Evolutionary conservation across 192 early-diverging fungal genomes (phyloP), one percentile per base, ranked within the genome.

Genomic region (Chytriomyces hyalinus): DNA sequence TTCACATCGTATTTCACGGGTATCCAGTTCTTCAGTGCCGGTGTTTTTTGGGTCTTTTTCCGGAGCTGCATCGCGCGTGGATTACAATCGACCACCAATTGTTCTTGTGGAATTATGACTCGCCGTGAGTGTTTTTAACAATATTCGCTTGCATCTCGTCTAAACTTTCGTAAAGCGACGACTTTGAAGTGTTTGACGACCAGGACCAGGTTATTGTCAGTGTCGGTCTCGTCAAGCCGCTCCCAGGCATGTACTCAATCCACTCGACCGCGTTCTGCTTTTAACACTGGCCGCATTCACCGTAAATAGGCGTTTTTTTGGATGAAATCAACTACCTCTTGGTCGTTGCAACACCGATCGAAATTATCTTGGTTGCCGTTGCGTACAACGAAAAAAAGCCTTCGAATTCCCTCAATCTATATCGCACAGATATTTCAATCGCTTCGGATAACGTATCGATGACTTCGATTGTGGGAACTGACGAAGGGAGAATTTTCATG

Each of bases 41-140:
- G 63, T 91, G 90, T 73, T 96, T 94, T 80, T 92, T 96, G 89
- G 97, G 97, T 1, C 80, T 98, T 22, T 95, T 95, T 47, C 93
- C 96, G 11, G 94, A 96, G 71, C 93, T 98, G 66, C 84, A 93
- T 63, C 91, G 93, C 24, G 95, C 92, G 15, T 98, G 96, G 93
- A 93, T 97, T 49, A 94, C 93, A 1, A 92, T 98, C 61, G 95
- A 95, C 81, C 90, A 94, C 79, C 85, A 90, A 46, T 85, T 97
- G 44, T 97, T 93, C 77, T 80, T 98, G 48, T 97, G 95, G 96
- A 94, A 98, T 81, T 97, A 95, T 80, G 87, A 90, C 51, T 89
- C 93, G 28, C 89, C 90, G 87, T 82, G 79, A 61, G 20, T 11
- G 50, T 49, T n/a, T 61, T 46, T 1, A 51, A 43, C 64, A 17